Percentiles rank a stretch among this genome's conserved stretches.
Evolutionary conservation across 345 rosid genomes (phyloP).

Genomic region (Acer campestre): DNA sequence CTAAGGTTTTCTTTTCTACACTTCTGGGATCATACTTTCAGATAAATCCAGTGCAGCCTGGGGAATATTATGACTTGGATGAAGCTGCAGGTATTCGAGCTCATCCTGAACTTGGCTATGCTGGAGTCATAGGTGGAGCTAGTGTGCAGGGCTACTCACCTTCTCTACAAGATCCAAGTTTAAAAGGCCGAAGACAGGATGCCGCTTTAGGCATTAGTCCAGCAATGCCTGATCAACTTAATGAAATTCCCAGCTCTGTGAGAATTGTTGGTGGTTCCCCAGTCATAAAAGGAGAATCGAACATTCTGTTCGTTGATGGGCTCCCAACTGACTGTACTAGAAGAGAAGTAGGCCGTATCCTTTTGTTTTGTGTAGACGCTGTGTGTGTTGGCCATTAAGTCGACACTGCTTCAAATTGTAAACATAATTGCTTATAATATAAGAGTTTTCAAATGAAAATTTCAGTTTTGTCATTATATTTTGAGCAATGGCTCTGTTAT

Average conservation of each 20-base stretch:
- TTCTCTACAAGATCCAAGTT: conserved; percentile 34
- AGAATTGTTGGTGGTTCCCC: conserved; percentile 30
- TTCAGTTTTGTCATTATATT: neutral
- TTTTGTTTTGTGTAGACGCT: conserved; percentile 15
- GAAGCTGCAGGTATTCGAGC: conserved; percentile 26
- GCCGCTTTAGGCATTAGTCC: conserved; percentile 23
- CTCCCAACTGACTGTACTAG: conserved; percentile 66
- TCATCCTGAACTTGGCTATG: conserved; percentile 26
- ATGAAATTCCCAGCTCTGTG: conserved; percentile 34
- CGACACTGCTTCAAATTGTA: neutral
- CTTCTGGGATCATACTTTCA: neutral
- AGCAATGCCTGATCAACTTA: conserved; percentile 28
- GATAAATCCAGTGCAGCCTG: conserved; percentile 30
- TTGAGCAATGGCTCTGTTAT: neutral
- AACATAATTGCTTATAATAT: neutral
- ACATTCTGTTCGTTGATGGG: conserved; percentile 55
- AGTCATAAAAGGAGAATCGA: conserved; percentile 34
- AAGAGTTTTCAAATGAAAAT: neutral
- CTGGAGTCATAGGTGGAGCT: conserved; percentile 35
- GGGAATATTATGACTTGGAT: conserved; percentile 34
- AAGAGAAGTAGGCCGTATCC: conserved; percentile 80
- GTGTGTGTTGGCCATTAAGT: neutral
- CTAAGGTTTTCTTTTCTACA: neutral
- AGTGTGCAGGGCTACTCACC: conserved; percentile 33
- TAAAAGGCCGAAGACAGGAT: conserved; percentile 34